A percentile compares a stretch with the other conserved stretches of the same genome.
These are phyloP conservation scores for Heliamphora pulchella DNA, from an alignment of 179 eudicot species.

Conservation along the genomic window DNA sequence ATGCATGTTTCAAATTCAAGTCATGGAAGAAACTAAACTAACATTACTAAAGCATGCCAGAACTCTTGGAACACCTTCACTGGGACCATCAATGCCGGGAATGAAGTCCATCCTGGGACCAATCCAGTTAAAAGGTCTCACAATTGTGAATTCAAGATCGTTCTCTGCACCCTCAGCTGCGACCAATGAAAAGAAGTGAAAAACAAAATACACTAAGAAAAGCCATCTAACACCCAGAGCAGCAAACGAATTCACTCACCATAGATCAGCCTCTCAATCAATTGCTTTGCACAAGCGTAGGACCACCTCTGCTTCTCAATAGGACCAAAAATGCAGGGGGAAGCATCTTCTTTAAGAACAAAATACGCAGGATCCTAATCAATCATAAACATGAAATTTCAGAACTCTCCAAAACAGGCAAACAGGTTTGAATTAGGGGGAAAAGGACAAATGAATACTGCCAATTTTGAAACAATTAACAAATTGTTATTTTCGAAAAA, in stretches of 20 bases:
- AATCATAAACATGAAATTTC: slow-evolving; percentile 4
- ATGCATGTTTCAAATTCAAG: background rate
- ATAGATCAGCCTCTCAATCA: slow-evolving; percentile 91
- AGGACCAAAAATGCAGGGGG: slow-evolving; percentile 95
- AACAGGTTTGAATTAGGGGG: no score
- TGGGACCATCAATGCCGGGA: slow-evolving; percentile 97
- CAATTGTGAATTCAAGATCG: slow-evolving; percentile 88
- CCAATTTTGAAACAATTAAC: background rate
- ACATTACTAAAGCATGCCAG: slow-evolving; percentile 97
- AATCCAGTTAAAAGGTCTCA: slow-evolving; percentile 97
- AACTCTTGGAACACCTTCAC: slow-evolving; percentile 98
- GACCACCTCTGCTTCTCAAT: slow-evolving; percentile 99
- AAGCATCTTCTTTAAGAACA: slow-evolving; percentile 72
- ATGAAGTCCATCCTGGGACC: slow-evolving; percentile 99
- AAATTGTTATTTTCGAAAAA: background rate
- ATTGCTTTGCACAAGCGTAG: slow-evolving; percentile 94
- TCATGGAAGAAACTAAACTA: slow-evolving; percentile 17
- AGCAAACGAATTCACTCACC: slow-evolving; percentile 32
- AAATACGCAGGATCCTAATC: slow-evolving; percentile 81
- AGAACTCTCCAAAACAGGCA: background rate
- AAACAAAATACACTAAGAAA: slow-evolving; percentile 3
- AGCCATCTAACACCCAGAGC: background rate
- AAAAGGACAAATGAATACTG: background rate
- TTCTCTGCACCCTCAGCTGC: slow-evolving; percentile 99
- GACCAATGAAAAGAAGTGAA: background rate